Base-by-base conservation (phyloP, 108 stramenopile genomes). In the Fistulifera pelliculosa region DNA sequence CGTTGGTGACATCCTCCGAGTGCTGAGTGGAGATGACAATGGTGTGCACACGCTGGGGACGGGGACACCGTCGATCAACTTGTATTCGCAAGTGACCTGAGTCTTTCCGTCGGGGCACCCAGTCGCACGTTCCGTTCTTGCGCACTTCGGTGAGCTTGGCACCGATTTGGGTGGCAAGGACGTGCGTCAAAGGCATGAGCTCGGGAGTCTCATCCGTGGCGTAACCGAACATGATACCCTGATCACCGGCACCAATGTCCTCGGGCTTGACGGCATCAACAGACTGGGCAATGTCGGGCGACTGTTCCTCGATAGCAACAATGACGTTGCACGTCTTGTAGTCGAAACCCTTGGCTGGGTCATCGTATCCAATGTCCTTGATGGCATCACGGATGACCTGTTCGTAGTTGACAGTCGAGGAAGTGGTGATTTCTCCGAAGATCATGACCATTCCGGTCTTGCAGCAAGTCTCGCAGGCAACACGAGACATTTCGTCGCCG, bases 401-500 rank as follows among this genome's bases (percentile, higher is more conserved):
- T 69, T 97, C 96, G 85, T 97, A 97, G 79, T 97, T 93, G 43
- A 97, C 88, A 68, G 88, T 93, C 40, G 94, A 87, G 47, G 90
- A 67, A 42, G 96, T 97, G 68, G 93, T 90, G 74, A 97, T 97
- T 80, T 97, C 96, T 48, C 96, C 96, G 68, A 97, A 97, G 58
- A 95, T 93, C 96, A 97, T 97, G 55, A 97, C 94, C 96, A 97
- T 97, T 85, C 94, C 94, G 50, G 94, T 94, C 86, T 97, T 97
- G 70, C 93, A 94, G 78, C 93, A 94, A 54, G 94, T 95, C 73
- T 97, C 96, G 74, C 96, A 97, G 51, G 96, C 96, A 24, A 97
- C 96, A 75, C 94, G 91, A 53, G 94, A 93, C 64, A 79, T 79
- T 66, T 92, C 91, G 58, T 97, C 96, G 54, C 93, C 94, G 60